These are phyloP conservation scores for Microthlaspi erraticum DNA, from an alignment of 345 rosid genomes.

Conservation along the genomic window DNA sequence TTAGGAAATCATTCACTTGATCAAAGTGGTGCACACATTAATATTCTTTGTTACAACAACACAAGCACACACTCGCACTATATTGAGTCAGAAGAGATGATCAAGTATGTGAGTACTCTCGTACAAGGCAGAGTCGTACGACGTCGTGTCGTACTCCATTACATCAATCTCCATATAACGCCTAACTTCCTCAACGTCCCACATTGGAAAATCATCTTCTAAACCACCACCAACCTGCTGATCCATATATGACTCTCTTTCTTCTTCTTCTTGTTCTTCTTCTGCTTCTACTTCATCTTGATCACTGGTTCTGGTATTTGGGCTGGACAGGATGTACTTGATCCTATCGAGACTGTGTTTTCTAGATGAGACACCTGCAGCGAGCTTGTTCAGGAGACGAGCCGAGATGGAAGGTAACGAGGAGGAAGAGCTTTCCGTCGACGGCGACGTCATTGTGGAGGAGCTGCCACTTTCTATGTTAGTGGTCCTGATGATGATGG, in stretches of 20 bases:
- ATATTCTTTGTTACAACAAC: conserved; percentile 16
- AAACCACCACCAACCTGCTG: not conserved
- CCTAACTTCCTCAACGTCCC: conserved; percentile 25
- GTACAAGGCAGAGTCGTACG: conserved; percentile 17
- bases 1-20: not conserved
- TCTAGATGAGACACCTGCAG: conserved; percentile 35
- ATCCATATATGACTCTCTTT: conserved; percentile 12
- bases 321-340: conserved; percentile 25
- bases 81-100: conserved; percentile 26
- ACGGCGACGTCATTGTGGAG: conserved; percentile 9
- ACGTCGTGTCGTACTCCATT: conserved; percentile 21
- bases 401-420: conserved; percentile 15
- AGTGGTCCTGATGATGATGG: conserved; percentile 27
- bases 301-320: not conserved
- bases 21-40: conserved; percentile 20
- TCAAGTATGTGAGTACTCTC: conserved; percentile 20
- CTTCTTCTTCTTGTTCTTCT: not conserved
- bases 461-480: conserved; percentile 12
- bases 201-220: conserved; percentile 8
- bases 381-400: conserved; percentile 38
- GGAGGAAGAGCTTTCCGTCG: conserved; percentile 5
- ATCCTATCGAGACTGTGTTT: conserved; percentile 31
- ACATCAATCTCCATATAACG: conserved; percentile 21
- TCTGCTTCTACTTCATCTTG: conserved; percentile 10
- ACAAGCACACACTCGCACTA: not conserved